Evolutionary conservation across 306 rosid genomes (phyloP).

Genomic region (Neltuma alba): DNA sequence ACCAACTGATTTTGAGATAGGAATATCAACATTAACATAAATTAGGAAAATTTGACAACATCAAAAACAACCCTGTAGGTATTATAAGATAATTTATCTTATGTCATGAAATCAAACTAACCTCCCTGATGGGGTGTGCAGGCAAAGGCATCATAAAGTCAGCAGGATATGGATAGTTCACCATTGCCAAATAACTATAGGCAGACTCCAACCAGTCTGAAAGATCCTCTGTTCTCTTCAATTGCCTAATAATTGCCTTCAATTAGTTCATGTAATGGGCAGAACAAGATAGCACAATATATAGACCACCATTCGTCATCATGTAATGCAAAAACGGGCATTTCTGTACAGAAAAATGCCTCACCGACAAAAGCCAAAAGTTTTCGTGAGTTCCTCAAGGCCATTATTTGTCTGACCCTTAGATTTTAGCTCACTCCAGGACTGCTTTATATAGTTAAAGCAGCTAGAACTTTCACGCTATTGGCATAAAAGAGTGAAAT

Average conservation of each 20-base stretch:
- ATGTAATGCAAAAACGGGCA: slow-evolving; percentile 8
- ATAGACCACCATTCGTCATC: slow-evolving; percentile 1
- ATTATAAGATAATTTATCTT: slow-evolving; percentile 24
- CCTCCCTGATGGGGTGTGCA: slow-evolving; percentile 79
- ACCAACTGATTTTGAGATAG: not conserved
- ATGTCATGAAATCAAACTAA: slow-evolving; percentile 40
- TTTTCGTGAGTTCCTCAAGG: slow-evolving; percentile 58
- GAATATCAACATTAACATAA: slow-evolving; percentile 3
- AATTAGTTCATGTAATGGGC: slow-evolving; percentile 39
- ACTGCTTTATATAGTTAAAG: slow-evolving; percentile 72
- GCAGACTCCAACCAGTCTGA: slow-evolving; percentile 74
- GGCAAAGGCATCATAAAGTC: slow-evolving; percentile 81
- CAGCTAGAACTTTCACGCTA: slow-evolving; percentile 79
- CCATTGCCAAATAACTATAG: slow-evolving; percentile 89
- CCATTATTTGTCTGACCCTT: slow-evolving; percentile 57
- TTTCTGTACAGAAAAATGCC: slow-evolving; percentile 25
- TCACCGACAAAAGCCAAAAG: slow-evolving; percentile 70
- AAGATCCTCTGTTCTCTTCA: slow-evolving; percentile 56
- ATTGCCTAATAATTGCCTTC: slow-evolving; percentile 44
- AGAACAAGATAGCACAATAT: slow-evolving; percentile 26
- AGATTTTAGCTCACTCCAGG: slow-evolving; percentile 59
- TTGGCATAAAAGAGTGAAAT: slow-evolving; percentile 30
- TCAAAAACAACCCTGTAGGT: not conserved
- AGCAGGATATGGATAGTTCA: slow-evolving; percentile 75
- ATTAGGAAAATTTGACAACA: not conserved